These are phyloP conservation scores for Umbelopsis ramanniana DNA, from an alignment of 192 early-diverging fungal genomes.

Conservation along the genomic window DNA sequence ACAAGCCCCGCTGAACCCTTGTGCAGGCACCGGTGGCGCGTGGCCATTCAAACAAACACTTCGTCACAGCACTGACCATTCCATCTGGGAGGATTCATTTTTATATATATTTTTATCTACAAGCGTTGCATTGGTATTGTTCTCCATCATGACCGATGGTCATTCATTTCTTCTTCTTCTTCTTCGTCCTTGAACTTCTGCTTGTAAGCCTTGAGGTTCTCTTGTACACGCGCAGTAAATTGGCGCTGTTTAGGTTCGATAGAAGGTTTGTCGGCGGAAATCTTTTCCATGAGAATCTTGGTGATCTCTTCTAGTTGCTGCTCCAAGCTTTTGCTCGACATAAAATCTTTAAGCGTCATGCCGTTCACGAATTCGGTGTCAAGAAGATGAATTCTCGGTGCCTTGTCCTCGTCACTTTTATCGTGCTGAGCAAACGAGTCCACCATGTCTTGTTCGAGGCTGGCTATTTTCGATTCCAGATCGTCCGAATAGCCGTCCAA, in stretches of 20 bases:
- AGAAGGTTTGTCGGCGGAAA: not conserved
- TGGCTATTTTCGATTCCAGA: not conserved
- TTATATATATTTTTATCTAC: too few species aligned
- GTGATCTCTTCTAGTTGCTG: constrained; percentile 6
- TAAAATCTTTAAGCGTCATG: not conserved
- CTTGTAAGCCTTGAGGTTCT: constrained; percentile 8
- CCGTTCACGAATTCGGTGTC: not conserved
- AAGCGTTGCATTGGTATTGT: too few species aligned
- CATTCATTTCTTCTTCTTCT: not conserved
- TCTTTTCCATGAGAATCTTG: not conserved
- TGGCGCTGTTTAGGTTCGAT: not conserved
- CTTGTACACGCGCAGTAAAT: not conserved
- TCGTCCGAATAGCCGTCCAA: not conserved
- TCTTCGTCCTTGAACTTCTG: not conserved
- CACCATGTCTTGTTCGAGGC: not conserved
- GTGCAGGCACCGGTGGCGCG: too few species aligned
- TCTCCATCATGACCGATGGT: not conserved
- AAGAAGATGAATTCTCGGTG: not conserved
- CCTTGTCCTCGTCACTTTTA: not conserved
- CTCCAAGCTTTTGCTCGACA: constrained; percentile 5
- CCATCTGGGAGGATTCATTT: too few species aligned
- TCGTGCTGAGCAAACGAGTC: not conserved
- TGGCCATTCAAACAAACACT: too few species aligned
- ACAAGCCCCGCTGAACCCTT: too few species aligned
- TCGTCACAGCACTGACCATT: too few species aligned